Percentiles rank a stretch among this genome's conserved stretches.
Evolutionary conservation across 1,284 basidiomycete genomes (phyloP).

Genomic region (Trichosporon coremiiforme): DNA sequence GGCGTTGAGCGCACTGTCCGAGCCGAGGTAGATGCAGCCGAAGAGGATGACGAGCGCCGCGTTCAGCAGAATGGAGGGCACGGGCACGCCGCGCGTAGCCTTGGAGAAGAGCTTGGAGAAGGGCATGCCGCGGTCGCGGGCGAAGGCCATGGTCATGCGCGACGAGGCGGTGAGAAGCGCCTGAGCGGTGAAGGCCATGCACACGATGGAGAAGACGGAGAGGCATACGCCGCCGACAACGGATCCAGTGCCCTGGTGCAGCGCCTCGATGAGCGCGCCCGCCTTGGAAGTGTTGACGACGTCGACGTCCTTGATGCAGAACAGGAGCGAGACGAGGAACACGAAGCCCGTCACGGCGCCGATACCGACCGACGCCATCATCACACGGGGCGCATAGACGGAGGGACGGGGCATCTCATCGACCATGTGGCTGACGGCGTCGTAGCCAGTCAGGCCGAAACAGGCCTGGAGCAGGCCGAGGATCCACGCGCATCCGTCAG

Average conservation of each 20-base stretch:
- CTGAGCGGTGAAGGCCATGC: constrained; percentile 53
- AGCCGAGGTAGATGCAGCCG: constrained; percentile 62
- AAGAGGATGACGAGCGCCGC: constrained; percentile 58
- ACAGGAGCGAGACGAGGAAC: constrained; percentile 69
- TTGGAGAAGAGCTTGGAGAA: constrained; percentile 60
- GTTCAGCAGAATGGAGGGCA: constrained; percentile 65
- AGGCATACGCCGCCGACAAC: constrained; percentile 66
- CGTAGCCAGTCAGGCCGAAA: constrained; percentile 53
- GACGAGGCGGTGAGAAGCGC: constrained; percentile 67
- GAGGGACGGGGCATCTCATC: constrained; percentile 51
- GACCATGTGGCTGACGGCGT: constrained; percentile 47
- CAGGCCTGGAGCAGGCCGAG: constrained; percentile 56
- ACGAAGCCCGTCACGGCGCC: constrained; percentile 64
- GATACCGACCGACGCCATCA: constrained; percentile 67
- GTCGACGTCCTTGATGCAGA: constrained; percentile 65
- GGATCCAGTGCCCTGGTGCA: constrained; percentile 67
- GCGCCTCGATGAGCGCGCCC: constrained; percentile 67
- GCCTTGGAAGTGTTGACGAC: constrained; percentile 62
- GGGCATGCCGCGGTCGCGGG: constrained; percentile 68
- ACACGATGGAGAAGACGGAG: constrained; percentile 55
- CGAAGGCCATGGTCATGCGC: constrained; percentile 70
- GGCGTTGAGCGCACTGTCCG: constrained; percentile 60
- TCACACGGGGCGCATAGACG: constrained; percentile 53
- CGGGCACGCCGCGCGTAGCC: constrained; percentile 60
- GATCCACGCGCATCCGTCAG: constrained; percentile 57